Evolutionary conservation across 305 asterid species (phyloP).

Genomic region (Solanum aculeatissimum): DNA sequence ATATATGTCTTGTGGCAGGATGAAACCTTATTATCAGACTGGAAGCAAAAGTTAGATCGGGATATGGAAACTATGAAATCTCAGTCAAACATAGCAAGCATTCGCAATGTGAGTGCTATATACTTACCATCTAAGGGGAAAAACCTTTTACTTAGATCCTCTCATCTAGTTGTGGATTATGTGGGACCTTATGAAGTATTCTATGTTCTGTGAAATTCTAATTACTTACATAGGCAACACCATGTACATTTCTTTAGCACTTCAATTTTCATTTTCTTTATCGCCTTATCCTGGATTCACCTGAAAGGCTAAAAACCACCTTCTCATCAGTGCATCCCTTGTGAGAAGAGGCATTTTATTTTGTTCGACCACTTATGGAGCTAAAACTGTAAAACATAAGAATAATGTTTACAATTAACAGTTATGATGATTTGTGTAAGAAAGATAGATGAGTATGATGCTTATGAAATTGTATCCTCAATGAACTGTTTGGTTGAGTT

Average conservation of each 20-base stretch:
- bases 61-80: conserved; percentile 78
- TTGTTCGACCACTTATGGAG: neutral
- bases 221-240: neutral
- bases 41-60: conserved; percentile 83
- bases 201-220: neutral
- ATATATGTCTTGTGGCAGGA: conserved; percentile 37
- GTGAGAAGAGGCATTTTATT: neutral
- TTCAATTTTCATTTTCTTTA: neutral
- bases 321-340: neutral
- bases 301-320: neutral
- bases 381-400: neutral
- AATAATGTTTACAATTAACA: neutral
- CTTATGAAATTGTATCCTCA: neutral
- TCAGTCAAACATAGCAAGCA: conserved; percentile 61
- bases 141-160: neutral
- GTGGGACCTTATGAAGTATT: neutral
- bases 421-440: neutral
- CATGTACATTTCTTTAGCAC: neutral
- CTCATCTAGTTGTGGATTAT: neutral
- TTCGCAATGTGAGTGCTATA: conserved; percentile 47
- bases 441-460: neutral
- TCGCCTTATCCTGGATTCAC: neutral
- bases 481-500: neutral
- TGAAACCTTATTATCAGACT: conserved; percentile 58
- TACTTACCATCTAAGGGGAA: neutral